Base-by-base conservation (phyloP, 805 yeast species). In the Schizosaccharomyces cryophilus region DNA sequence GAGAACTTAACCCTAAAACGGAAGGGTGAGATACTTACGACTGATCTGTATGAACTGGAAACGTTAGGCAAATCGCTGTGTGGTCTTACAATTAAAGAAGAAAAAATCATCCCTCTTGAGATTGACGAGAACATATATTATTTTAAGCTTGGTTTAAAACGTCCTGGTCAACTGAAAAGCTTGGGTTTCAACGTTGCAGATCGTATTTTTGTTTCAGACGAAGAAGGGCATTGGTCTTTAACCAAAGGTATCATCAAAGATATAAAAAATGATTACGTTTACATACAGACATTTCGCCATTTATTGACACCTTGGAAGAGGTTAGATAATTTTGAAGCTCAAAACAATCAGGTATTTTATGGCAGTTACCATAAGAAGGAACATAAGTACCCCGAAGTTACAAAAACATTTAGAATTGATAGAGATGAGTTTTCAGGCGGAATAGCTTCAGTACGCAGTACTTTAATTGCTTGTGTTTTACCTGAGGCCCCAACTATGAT, bases 361-460 rank as follows among this genome's bases (percentile, higher is more conserved):
- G 51, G 51, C 7, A 45, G 26, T 4, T 45, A 45, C 17, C 40
- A 35, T 35, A 35, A 65, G 68, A 2, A 71, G 84, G 0, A 72
- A 76, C 5, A 70, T 74, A 0, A 72, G 73, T 6, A 65, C 69
- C 6, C 21, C 9, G 51, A 45, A 45, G 51, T 45, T 5, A 45
- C 51, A 7, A 73, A 88, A 2, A 70, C 21, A 26, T 56, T 31
- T 42, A 26, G 60, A 38, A 75, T 89, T 30, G 97, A 90, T 68
- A 82, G 80, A 67, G 94, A 88, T 70, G 88, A 83, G 58, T 77
- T 82, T 71, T 83, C 80, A 61, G 81, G 79, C 65, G 88, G 89
- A 0, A 75, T 89, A 75, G 79, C 87, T 0, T 67, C 83, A 42
- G 88, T 95, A 0, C 73, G 96, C 56, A 85, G 73, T 69, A 93